Percentiles rank a stretch among this genome's conserved stretches.
These are phyloP conservation scores for Colletotrichum filicis DNA, from an alignment of 2,329 filamentous ascomycete genomes.

Conservation along the genomic window DNA sequence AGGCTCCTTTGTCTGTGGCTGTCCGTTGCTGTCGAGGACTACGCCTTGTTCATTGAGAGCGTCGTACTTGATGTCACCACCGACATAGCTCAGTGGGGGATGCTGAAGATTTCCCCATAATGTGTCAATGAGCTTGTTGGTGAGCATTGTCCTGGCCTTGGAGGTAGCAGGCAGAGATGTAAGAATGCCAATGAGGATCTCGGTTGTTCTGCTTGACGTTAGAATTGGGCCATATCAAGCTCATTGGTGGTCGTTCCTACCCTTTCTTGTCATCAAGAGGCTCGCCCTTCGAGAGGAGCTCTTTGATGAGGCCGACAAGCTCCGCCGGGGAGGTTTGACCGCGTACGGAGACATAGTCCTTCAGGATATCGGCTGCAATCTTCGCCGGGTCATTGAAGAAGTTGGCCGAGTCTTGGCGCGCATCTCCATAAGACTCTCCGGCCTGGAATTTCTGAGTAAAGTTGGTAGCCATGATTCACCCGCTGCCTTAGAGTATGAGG, in stretches of 20 bases:
- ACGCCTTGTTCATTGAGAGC: constrained; percentile 37
- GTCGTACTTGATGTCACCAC: constrained; percentile 53
- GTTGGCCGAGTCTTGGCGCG: constrained; percentile 38
- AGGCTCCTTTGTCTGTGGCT: constrained; percentile 35
- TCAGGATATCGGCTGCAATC: constrained; percentile 47
- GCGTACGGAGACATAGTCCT: constrained; percentile 42
- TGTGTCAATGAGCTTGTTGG: constrained; percentile 60
- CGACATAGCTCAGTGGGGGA: constrained; percentile 59
- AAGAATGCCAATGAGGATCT: constrained; percentile 50
- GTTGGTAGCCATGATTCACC: constrained; percentile 40
- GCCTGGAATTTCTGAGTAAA: constrained; percentile 50
- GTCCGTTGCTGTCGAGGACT: neutral
- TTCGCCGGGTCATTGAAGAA: constrained; percentile 47
- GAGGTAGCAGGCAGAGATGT: constrained; percentile 49
- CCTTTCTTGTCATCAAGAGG: constrained; percentile 68
- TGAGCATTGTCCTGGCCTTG: constrained; percentile 49
- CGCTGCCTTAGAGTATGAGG: neutral
- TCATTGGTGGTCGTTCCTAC: constrained; percentile 37
- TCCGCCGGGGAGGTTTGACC: constrained; percentile 43
- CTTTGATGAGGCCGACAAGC: constrained; percentile 45
- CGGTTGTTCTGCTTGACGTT: constrained; percentile 46
- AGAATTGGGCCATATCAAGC: neutral
- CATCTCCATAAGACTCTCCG: constrained; percentile 48
- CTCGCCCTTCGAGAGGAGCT: constrained; percentile 41
- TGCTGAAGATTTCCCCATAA: constrained; percentile 67